phyloP scores from a whole-genome alignment of 2,329 filamentous ascomycete species.

The Penicillium crustosum region DNA sequence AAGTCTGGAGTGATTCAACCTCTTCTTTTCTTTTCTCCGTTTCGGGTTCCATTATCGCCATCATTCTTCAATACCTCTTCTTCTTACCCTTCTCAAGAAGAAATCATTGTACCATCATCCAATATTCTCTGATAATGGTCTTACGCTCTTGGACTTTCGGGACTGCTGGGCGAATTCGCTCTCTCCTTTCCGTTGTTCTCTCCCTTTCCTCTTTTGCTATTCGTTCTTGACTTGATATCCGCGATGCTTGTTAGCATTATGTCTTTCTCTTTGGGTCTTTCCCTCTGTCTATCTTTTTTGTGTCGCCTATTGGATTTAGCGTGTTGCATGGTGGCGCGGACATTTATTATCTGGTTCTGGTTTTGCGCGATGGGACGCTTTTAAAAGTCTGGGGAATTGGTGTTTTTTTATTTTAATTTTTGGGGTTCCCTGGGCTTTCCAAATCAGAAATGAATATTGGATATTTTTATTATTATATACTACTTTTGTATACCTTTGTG shows the following conservation, averaged over 20 bases:
- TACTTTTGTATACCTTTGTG: neutral
- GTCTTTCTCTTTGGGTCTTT: neutral
- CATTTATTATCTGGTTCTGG: slow-evolving; percentile 1
- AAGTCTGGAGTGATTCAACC: slow-evolving; percentile 18
- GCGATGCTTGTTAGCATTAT: slow-evolving; percentile 2
- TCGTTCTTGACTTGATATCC: neutral
- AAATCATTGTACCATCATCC: slow-evolving; percentile 1
- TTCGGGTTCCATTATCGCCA: neutral
- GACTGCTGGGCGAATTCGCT: neutral
- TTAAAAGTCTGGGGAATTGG: slow-evolving; percentile 11
- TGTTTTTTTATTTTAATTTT: neutral
- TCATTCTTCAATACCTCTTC: neutral
- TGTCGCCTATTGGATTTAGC: slow-evolving; percentile 13
- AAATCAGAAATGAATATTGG: slow-evolving; percentile 3
- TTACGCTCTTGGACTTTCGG: neutral
- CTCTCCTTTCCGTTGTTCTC: neutral
- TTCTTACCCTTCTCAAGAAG: neutral
- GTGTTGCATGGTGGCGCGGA: slow-evolving; percentile 17
- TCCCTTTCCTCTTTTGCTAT: neutral
- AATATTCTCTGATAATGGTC: neutral
- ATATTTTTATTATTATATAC: neutral
- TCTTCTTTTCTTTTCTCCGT: neutral
- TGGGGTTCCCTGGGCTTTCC: slow-evolving; percentile 4
- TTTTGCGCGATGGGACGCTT: neutral
- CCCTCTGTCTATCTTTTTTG: neutral